These are phyloP conservation scores for Yarrowia osloensis DNA, from an alignment of 805 yeast genomes.

Conservation along the genomic window DNA sequence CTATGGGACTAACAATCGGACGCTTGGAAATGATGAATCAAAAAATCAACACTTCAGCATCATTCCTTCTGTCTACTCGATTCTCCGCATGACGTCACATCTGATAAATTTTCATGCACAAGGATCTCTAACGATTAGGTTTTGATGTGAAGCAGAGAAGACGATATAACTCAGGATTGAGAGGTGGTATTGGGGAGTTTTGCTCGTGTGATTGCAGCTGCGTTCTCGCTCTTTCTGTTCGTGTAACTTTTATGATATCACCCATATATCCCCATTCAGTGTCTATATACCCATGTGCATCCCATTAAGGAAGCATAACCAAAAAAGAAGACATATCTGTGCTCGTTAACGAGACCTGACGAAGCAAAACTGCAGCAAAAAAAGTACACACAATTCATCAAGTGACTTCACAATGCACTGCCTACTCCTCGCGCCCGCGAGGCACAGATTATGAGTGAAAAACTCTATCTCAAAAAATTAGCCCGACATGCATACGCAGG, in stretches of 20 bases:
- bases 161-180: neutral
- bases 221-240: too few relatives aligned
- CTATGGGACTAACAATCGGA: too few relatives aligned
- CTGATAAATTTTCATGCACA: neutral
- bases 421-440: too few relatives aligned
- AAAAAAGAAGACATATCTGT: too few relatives aligned
- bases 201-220: too few relatives aligned
- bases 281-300: too few relatives aligned
- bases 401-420: neutral
- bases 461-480: conserved; percentile 25
- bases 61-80: neutral
- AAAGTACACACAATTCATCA: too few relatives aligned
- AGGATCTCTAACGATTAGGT: neutral
- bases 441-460: conserved; percentile 5
- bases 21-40: too few relatives aligned
- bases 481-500: neutral
- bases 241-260: too few relatives aligned
- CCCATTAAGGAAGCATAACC: neutral
- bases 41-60: neutral
- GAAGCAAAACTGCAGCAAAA: too few relatives aligned
- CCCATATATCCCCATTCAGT: too few relatives aligned
- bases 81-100: neutral
- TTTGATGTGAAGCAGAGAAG: neutral
- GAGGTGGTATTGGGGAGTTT: neutral
- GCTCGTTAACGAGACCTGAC: too few relatives aligned